Base-by-base conservation (phyloP, 163 green algal species). In the Volvox carteri region DNA sequence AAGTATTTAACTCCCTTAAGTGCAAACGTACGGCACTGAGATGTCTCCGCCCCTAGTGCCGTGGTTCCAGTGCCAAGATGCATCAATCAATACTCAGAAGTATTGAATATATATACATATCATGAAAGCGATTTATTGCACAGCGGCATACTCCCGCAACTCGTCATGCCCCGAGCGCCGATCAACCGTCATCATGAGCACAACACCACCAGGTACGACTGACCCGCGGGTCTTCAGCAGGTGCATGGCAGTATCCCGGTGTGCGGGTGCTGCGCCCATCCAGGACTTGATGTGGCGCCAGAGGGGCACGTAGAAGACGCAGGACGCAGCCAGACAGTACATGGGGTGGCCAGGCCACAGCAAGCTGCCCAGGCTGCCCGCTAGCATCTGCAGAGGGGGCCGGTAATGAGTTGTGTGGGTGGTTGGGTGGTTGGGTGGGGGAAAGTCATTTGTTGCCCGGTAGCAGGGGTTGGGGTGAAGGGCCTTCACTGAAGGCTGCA, bases 221-320 rank as follows among this genome's bases (percentile, higher is more conserved):
- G 50, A 87, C 68, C 68, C 73, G 54, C 48, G 68, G 50, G 33
- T 48, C 39, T 1, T 33, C 39, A 92, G 70, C 70, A 90, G 60
- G 39, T 42, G 46, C 56, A 33, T 58, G n/a, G 84, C 60, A 42
- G 81, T 90, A 42, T 37, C 28, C 1, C 42, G 54, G 70, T 42
- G 60, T 2, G 90, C 90, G 5, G 90, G 90, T 25, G 89, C 90
- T 1, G 85, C 87, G n/a, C 87, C 87, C 72, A 93, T 41, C 90
- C 78, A 85, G 12, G 68, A 78, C 62, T 88, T 89, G 30, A 93
- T 67, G 79, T 93, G 90, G n/a, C 90, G 84, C 87, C 88, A 93
- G 37, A 92, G 28, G 12, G 90, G 90, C 8, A 93, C 75, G 35
- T 79, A 78, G 78, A 92, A 93, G 4, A 78, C 48, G 41, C 42